Base-by-base conservation (phyloP, 2,329 filamentous ascomycete genomes). In the Colletotrichum echinochloae region DNA sequence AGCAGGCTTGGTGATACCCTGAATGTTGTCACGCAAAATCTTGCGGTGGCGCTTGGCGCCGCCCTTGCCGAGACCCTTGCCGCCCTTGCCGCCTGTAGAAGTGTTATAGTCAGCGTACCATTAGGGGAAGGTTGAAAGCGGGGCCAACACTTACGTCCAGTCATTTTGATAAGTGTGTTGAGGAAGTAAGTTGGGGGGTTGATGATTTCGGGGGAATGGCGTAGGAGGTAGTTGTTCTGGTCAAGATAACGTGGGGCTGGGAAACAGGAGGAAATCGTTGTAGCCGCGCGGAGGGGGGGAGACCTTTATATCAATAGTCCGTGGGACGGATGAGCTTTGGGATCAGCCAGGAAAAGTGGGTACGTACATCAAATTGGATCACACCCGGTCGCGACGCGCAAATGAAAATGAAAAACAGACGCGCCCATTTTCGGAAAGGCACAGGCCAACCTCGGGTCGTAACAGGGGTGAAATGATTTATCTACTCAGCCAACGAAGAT, bases 1-100 rank as follows among this genome's bases (percentile, higher is more conserved):
- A 79, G 95, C 95, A 79, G 95, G 95, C 92, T 98, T 98, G 81
- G 95, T 98, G 83, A 98, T 98, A 87, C 95, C 95, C 88, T 98
- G 95, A 83, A 98, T 98, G 92, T 97, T 98, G 92, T 97, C 95
- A 87, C 95, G 94, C 85, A 98, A 90, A 89, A 98, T 98, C 93
- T 98, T 98, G 81, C 95, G 92, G 88, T 98, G 95, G 86, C 95
- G 95, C 93, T 98, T 98, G 86, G 95, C 95, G 85, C 95, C 95
- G 76, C 95, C 95, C 91, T 97, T 97, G 84, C 95, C 95, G 86
- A 97, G 94, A 83, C 94, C 95, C 91, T 97, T 97, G 83, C 95
- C 95, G 85, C 94, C 94, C 88, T 97, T 97, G 84, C 94, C 94
- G 83, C 94, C 94, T 96, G 78, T 7, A 23, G 26, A 33, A 35